phyloP scores from a whole-genome alignment of 768 basidiomycete species.

The Lentinula raphanica region DNA sequence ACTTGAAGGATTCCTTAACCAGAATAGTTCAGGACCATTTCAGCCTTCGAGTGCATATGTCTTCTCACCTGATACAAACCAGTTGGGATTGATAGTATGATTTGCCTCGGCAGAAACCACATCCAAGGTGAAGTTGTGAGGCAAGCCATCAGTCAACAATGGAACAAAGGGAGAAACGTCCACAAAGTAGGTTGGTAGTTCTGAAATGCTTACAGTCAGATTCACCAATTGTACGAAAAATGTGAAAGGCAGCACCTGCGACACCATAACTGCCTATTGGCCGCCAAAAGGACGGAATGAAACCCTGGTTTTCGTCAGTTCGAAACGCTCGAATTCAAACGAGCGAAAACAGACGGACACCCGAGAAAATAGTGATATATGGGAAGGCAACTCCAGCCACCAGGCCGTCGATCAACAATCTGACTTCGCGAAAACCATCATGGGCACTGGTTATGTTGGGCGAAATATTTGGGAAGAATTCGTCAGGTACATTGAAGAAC shows the following conservation, averaged over 20 bases:
- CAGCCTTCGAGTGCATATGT: not conserved
- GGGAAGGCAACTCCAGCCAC: slow-evolving; percentile 46
- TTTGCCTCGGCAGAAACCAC: slow-evolving; percentile 60
- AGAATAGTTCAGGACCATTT: not conserved
- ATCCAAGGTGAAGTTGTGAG: slow-evolving; percentile 69
- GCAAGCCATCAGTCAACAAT: slow-evolving; percentile 57
- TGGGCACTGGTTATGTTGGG: slow-evolving; percentile 27
- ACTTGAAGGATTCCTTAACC: slow-evolving; percentile 31
- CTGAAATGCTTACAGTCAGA: slow-evolving; percentile 37
- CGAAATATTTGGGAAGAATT: not conserved
- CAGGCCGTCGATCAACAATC: slow-evolving; percentile 40
- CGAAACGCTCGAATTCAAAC: no score
- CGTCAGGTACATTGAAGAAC: slow-evolving; percentile 4
- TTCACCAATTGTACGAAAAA: no score
- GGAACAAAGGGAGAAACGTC: slow-evolving; percentile 78
- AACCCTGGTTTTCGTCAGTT: no score
- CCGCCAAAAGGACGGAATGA: slow-evolving; percentile 69
- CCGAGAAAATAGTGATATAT: slow-evolving; percentile 66
- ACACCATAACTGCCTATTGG: slow-evolving; percentile 19
- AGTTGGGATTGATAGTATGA: slow-evolving; percentile 66
- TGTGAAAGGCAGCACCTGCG: slow-evolving; percentile 24
- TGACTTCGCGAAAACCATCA: slow-evolving; percentile 47
- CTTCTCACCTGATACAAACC: slow-evolving; percentile 63
- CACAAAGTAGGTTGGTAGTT: slow-evolving; percentile 72
- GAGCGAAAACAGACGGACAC: slow-evolving; percentile 28